Percentiles rank a stretch among this genome's conserved stretches.
phyloP scores from a whole-genome alignment of 768 basidiomycete species.

The Pholiota molesta region DNA sequence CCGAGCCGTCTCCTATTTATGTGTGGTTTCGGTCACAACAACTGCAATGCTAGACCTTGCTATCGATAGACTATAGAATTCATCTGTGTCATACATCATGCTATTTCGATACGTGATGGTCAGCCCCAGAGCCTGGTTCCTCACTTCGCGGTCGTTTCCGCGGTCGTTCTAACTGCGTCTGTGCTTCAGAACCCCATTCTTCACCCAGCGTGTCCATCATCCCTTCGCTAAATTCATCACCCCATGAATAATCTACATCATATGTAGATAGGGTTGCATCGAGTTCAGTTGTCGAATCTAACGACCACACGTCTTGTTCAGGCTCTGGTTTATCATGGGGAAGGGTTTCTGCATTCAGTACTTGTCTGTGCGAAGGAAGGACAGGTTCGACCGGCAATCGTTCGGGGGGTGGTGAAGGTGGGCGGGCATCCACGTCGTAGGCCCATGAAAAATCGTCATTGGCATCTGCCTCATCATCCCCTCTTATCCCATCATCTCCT shows the following conservation, averaged over 20 bases:
- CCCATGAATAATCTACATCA: slow-evolving; percentile 22
- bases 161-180: slow-evolving; percentile 20
- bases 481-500: slow-evolving; percentile 6
- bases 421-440: slow-evolving; percentile 38
- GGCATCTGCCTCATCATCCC: slow-evolving; percentile 17
- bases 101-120: background rate
- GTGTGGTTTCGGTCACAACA: slow-evolving; percentile 18
- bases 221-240: slow-evolving; percentile 18
- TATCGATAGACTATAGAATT: slow-evolving; percentile 8
- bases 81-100: background rate
- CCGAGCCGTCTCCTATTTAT: slow-evolving; percentile 19
- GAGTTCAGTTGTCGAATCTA: slow-evolving; percentile 13
- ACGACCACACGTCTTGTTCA: slow-evolving; percentile 12
- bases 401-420: slow-evolving; percentile 12
- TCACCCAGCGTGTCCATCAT: slow-evolving; percentile 13
- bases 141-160: slow-evolving; percentile 37
- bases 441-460: slow-evolving; percentile 47
- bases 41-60: slow-evolving; percentile 9
- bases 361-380: background rate
- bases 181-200: slow-evolving; percentile 17
- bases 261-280: slow-evolving; percentile 17
- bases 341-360: background rate
- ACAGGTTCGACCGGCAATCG: background rate
- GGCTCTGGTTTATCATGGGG: slow-evolving; percentile 12
- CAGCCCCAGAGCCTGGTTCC: slow-evolving; percentile 13